Evolutionary conservation across 1,284 basidiomycete genomes (phyloP), one percentile per base, ranked within the genome.

Genomic region (Gymnopus androsaceus): DNA sequence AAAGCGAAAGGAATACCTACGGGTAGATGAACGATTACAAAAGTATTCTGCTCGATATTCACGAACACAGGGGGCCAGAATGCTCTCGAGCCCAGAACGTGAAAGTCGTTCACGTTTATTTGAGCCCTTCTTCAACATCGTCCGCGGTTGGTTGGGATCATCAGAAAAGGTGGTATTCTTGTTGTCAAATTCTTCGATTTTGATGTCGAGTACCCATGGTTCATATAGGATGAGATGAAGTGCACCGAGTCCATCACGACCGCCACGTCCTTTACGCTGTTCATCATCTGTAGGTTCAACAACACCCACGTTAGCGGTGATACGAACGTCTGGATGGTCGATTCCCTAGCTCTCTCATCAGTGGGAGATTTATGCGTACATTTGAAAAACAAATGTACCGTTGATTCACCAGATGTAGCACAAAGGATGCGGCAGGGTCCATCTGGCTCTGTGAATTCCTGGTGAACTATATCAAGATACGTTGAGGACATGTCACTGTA

Each of bases 211-310:
- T 6, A 37, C 45, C 53, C 53, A 48, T 3, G 28, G 21, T 9
- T 55, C 53, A 27, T 55, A 48, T 19, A 55, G 48, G 8, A 55
- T 9, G 4, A 55, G 28, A 23, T 15, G 27, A 3, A 55, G 34
- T 27, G 44, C 53, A 9, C 14, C 23, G 9, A 17, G 21, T n/a
- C n/a, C n/a, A n/a, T n/a, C n/a, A n/a, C n/a, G n/a, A 14, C 7
- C 6, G 7, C 31, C 14, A 33, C 14, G 31, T 33, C 31, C 31
- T 33, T 33, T 33, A 7, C 14, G 31, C 31, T 33, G 31, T 7
- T 33, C 31, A 33, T 47, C 21, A 12, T 19, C 9, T 5, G 3
- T 38, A 7, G 14, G 44, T 27, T 9, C 38, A 15, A 7, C n/a
- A 25, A 19, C 53, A 30, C 7, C 53, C 42, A 48, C n/a, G 19